phyloP scores from a whole-genome alignment of 176 grass and related monocot species.

The Otatea glauca region DNA sequence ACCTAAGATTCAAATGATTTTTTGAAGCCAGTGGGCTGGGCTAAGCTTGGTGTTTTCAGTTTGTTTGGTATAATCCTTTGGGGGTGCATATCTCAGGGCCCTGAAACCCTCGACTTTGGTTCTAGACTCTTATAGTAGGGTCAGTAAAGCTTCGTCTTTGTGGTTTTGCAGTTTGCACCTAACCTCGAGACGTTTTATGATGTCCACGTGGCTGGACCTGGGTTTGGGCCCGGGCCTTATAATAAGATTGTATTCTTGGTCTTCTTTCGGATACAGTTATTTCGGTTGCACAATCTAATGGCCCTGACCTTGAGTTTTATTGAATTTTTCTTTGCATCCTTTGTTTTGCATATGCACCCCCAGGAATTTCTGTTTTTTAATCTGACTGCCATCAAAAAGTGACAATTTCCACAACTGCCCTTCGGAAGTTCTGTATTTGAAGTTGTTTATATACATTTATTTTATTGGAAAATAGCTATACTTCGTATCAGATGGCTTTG shows the following conservation, averaged over 20 bases:
- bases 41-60: slow-evolving; percentile 18
- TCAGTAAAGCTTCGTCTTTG: neutral
- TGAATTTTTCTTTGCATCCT: slow-evolving; percentile 37
- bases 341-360: slow-evolving; percentile 51
- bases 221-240: slow-evolving; percentile 28
- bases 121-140: neutral
- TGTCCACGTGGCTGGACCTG: slow-evolving; percentile 29
- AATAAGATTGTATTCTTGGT: slow-evolving; percentile 29
- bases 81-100: slow-evolving; percentile 27
- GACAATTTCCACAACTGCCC: slow-evolving; percentile 32
- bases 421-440: slow-evolving; percentile 38
- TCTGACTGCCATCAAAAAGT: neutral
- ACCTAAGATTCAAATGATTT: slow-evolving; percentile 27
- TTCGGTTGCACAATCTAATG: slow-evolving; percentile 35
- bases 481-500: slow-evolving; percentile 13
- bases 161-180: slow-evolving; percentile 29
- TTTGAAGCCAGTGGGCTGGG: slow-evolving; percentile 35
- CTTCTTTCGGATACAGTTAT: slow-evolving; percentile 42
- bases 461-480: neutral
- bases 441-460: slow-evolving; percentile 14
- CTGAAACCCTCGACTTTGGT: slow-evolving; percentile 11
- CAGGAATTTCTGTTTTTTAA: slow-evolving; percentile 14
- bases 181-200: slow-evolving; percentile 25
- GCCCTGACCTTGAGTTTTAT: slow-evolving; percentile 34
- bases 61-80: slow-evolving; percentile 22